Evolutionary conservation across 768 basidiomycete species (phyloP), one percentile per base, ranked within the genome.

Genomic region (Chalciporus chontae): DNA sequence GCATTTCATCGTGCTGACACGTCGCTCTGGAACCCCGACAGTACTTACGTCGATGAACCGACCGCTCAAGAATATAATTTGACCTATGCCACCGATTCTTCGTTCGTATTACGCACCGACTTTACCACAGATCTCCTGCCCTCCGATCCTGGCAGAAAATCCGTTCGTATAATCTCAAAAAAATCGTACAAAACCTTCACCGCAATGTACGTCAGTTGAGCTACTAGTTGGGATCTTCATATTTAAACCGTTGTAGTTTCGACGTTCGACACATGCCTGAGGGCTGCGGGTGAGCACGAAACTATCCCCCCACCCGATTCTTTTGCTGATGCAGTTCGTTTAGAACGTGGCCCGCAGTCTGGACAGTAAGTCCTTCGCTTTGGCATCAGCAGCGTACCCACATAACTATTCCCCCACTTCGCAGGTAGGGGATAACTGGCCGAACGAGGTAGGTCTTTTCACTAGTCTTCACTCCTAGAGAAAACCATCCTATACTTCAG

Each of bases 31-130:
- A n/a, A n/a, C 40, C n/a, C 46, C 27, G 10, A 50, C 29, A 64
- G 65, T 10, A 55, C 45, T 38, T 70, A 71, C 47, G 58, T 71
- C 38, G 48, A 65, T 51, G 41, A 44, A 42, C 36, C 45, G 32
- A 55, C 50, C 4, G 70, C 69, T 15, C 47, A 57, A 38, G 23
- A 54, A 5, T 31, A 53, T 32, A 71, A 71, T 39, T 56, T 72
- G 18, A 70, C 69, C 13, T 68, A 56, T 50, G 58, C 62, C 4
- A 57, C 57, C n/a, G 17, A 44, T 5, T 40, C 63, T 31, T 50
- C 60, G 11, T 69, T 69, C 41, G 15, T 70, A 42, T 40, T 71
- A 47, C 64, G 69, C 2, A 64, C 65, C 2, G 69, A 70, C 42
- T 15, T 68, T 45, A 54, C 45, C 1, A 58, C 63, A 0, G 46